Conservation (phyloP, 257 asterid genomes). For the Solanum pinnatisectum region DNA sequence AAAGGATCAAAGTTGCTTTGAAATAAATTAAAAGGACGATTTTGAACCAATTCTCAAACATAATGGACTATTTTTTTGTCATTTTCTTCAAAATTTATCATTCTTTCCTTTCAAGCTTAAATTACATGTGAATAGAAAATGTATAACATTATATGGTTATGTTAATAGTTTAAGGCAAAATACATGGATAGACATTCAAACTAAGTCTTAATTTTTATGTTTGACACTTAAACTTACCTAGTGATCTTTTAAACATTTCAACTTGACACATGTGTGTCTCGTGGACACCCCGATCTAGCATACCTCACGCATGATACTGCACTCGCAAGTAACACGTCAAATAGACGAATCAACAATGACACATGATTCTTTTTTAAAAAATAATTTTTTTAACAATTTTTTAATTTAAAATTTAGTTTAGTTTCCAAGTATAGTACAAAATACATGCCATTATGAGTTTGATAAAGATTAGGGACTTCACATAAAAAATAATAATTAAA, state of each 20-base stretch:
- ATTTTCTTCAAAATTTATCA: background rate
- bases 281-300: background rate
- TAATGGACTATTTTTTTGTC: background rate
- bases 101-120: background rate
- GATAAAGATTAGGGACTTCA: background rate
- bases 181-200: background rate
- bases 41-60: background rate
- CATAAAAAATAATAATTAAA: background rate
- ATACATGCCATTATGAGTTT: background rate
- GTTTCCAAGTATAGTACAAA: background rate
- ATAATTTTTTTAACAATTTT: background rate
- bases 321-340: background rate
- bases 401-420: background rate
- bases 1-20: background rate
- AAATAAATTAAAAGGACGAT: background rate
- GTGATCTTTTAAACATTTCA: background rate
- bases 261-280: background rate
- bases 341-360: background rate
- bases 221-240: fast-evolving
- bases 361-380: background rate
- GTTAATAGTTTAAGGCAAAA: background rate
- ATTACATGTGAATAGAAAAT: background rate
- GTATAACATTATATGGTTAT: background rate
- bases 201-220: background rate
- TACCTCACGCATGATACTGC: background rate